These are phyloP conservation scores for Dothistroma septosporum DNA, from an alignment of 2,329 filamentous ascomycete genomes.

Conservation along the genomic window DNA sequence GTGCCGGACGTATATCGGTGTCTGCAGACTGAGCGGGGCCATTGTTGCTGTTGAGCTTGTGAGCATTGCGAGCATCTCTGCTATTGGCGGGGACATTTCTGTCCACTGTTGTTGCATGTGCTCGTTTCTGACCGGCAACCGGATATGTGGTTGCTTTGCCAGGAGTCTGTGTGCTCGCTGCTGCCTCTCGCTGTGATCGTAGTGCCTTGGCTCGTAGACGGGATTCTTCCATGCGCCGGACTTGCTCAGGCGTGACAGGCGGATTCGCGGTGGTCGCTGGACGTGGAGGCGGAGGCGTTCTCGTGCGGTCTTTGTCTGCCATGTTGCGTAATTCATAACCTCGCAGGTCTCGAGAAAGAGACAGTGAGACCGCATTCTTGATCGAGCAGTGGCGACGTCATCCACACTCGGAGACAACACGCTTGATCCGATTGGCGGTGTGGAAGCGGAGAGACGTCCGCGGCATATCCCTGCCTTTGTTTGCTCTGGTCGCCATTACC, in stretches of 20 bases:
- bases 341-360: background rate
- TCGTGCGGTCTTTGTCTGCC: constrained; percentile 38
- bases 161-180: constrained; percentile 34
- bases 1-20: constrained; percentile 65
- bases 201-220: constrained; percentile 84
- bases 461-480: too few relatives aligned
- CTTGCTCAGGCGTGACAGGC: constrained; percentile 58
- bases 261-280: constrained; percentile 39
- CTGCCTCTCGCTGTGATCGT: constrained; percentile 67
- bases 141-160: constrained; percentile 26
- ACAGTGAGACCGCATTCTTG: background rate
- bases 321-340: constrained; percentile 22
- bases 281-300: constrained; percentile 46
- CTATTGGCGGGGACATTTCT: constrained; percentile 54
- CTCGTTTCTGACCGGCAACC: constrained; percentile 64
- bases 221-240: constrained; percentile 69
- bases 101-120: constrained; percentile 56
- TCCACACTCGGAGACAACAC: background rate
- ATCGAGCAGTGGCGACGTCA: background rate
- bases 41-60: constrained; percentile 35
- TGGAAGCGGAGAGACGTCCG: background rate
- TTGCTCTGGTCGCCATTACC: too few relatives aligned
- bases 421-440: background rate
- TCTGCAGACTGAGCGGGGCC: constrained; percentile 38
- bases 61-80: constrained; percentile 58